Base-by-base conservation (phyloP, 139 green algal genomes). In the Desmodesmus armatus region DNA sequence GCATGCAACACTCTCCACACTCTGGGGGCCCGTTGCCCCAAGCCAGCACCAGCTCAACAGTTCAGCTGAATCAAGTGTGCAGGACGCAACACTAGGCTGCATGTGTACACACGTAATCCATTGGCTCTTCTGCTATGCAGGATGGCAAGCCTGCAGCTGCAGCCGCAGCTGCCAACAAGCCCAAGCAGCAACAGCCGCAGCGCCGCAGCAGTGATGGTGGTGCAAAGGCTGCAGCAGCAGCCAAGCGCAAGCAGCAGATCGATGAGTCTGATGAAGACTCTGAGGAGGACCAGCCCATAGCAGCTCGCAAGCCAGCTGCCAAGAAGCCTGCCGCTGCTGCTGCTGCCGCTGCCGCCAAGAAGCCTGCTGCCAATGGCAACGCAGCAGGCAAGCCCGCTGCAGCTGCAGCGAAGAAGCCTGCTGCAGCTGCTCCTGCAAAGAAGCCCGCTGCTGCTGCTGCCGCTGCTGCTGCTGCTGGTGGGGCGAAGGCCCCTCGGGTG, bases 401-500 rank as follows among this genome's bases (percentile, higher is more conserved):
- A 47, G 40, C 79, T 35, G 40, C 83, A 60, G 73, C 62, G n/a
- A 47, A 7, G 27, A 83, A 76, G 31, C 21, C 53, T 13, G 71
- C 39, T 31, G 78, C 63, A 19, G 35, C 13, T 43, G 33, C 43
- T 29, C 53, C 58, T 27, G 78, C 63, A 25, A 63, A 37, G 21
- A 71, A 80, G 63, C 35, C 55, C 43, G 70, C 37, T 40, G 49
- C 55, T 44, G 43, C 82, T 40, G 33, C 25, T 27, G 55, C 62
- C 13, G 58, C 67, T 37, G 82, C 82, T 70, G 55, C 69, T 39
- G 43, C 21, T 51, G 51, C 15, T 25, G 69, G 53, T n/a, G 69
- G 21, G 15, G 49, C 33, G 53, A 80, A 86, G 80, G 47, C 80
- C 33, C 3, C 25, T 27, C 53, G 82, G 23, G 90, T 89, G 55